Evolutionary conservation across 441 rosid species (phyloP).

Genomic region (Breynia disticha): DNA sequence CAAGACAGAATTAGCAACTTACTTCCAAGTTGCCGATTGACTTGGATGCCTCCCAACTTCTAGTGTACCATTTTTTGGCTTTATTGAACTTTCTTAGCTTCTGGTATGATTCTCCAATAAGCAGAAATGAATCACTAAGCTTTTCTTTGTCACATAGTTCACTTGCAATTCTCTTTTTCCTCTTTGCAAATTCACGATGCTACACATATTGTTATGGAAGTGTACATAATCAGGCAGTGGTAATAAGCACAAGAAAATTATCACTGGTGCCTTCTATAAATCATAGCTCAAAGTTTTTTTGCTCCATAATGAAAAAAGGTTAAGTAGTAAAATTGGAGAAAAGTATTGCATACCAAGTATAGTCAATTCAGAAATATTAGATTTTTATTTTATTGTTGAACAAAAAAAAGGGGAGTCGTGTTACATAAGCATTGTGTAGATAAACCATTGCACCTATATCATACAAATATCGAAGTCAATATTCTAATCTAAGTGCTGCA

Average conservation of each 20-base stretch:
- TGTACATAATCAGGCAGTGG: background rate
- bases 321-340: background rate
- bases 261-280: no score
- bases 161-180: conserved; percentile 59
- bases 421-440: background rate
- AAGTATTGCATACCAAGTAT: conserved; percentile 3
- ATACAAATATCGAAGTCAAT: background rate
- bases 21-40: conserved; percentile 85
- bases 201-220: conserved; percentile 22
- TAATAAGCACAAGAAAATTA: no score
- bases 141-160: conserved; percentile 82
- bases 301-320: background rate
- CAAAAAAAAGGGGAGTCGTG: no score
- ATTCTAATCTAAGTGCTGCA: background rate
- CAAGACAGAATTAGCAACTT: conserved; percentile 17
- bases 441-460: background rate
- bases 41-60: conserved; percentile 59
- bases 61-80: conserved; percentile 71
- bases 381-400: background rate
- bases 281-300: background rate
- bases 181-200: conserved; percentile 78
- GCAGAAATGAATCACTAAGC: conserved; percentile 65
- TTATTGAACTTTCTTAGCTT: conserved; percentile 68
- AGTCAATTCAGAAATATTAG: background rate
- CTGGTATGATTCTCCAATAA: conserved; percentile 80